These are phyloP conservation scores for Suhomyces maxii DNA, from an alignment of 1,139 yeast genomes.

Conservation along the genomic window DNA sequence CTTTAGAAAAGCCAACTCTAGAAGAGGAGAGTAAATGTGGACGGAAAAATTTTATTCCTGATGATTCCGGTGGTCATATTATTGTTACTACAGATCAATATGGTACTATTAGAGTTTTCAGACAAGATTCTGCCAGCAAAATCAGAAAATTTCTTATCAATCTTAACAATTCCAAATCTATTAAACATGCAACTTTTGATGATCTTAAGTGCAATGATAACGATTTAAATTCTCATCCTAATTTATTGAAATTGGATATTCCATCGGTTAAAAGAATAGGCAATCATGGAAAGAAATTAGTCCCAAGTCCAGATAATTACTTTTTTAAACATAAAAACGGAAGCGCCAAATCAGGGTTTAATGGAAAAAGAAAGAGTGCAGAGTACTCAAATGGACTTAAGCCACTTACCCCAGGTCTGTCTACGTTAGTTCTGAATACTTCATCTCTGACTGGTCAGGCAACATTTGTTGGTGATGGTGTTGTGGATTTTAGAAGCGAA, in stretches of 20 bases:
- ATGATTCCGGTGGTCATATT: slow-evolving; percentile 37
- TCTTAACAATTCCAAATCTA: neutral
- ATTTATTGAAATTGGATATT: slow-evolving; percentile 7
- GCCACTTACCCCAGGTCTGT: neutral
- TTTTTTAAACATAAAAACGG: slow-evolving; percentile 5
- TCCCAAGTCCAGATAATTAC: slow-evolving; percentile 11
- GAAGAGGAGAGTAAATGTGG: neutral
- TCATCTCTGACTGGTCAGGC: neutral
- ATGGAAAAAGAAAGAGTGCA: neutral
- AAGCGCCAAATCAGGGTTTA: neutral
- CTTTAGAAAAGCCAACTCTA: neutral
- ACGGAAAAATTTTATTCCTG: neutral
- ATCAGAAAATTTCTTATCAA: slow-evolving; percentile 24
- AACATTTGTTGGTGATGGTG: neutral
- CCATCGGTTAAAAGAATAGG: slow-evolving; percentile 10
- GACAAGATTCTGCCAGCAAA: slow-evolving; percentile 69
- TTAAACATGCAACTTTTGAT: neutral
- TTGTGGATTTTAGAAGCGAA: neutral
- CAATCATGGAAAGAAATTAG: slow-evolving; percentile 13
- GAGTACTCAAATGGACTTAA: neutral
- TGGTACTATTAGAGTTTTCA: slow-evolving; percentile 73
- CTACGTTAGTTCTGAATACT: neutral
- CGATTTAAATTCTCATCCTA: neutral
- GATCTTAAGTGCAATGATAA: neutral
- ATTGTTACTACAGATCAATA: slow-evolving; percentile 75